These are phyloP conservation scores for Fraxinus excelsior DNA, from an alignment of 257 asterid genomes.

Conservation along the genomic window DNA sequence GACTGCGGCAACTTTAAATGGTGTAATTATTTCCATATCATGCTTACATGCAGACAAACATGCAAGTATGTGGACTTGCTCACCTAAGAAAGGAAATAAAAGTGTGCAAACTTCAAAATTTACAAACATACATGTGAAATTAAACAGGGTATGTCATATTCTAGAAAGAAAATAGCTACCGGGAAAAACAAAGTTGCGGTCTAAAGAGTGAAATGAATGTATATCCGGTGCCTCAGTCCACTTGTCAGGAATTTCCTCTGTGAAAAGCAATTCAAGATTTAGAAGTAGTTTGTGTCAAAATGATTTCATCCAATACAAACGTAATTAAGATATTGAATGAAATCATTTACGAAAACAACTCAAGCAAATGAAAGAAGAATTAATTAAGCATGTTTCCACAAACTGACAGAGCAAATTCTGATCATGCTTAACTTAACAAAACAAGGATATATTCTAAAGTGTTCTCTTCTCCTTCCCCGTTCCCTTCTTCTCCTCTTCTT, in stretches of 20 bases:
- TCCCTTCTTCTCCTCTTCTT: not conserved
- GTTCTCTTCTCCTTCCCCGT: not conserved
- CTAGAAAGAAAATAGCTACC: slow-evolving; percentile 48
- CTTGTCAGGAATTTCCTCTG: slow-evolving; percentile 81
- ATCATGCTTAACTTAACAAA: not conserved
- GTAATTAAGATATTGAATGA: slow-evolving; percentile 15
- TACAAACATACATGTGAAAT: slow-evolving; percentile 11
- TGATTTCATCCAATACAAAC: slow-evolving; percentile 12
- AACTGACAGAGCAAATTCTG: not conserved
- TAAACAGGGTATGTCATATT: not conserved
- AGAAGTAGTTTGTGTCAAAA: slow-evolving; percentile 20
- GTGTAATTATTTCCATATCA: slow-evolving; percentile 90
- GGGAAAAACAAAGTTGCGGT: slow-evolving; percentile 89
- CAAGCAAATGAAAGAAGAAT: not conserved
- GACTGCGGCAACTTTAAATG: slow-evolving; percentile 92
- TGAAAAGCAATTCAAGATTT: slow-evolving; percentile 24
- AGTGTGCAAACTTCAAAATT: slow-evolving; percentile 21
- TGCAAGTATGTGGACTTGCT: slow-evolving; percentile 79
- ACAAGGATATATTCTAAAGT: not conserved
- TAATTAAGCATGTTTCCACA: not conserved
- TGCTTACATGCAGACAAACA: slow-evolving; percentile 88
- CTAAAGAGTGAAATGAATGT: slow-evolving; percentile 62
- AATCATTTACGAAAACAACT: slow-evolving; percentile 2
- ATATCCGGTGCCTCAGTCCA: slow-evolving; percentile 89
- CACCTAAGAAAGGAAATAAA: slow-evolving; percentile 53